Evolutionary conservation across 2,329 filamentous ascomycete species (phyloP).

Genomic region (Nemania bipapillata): DNA sequence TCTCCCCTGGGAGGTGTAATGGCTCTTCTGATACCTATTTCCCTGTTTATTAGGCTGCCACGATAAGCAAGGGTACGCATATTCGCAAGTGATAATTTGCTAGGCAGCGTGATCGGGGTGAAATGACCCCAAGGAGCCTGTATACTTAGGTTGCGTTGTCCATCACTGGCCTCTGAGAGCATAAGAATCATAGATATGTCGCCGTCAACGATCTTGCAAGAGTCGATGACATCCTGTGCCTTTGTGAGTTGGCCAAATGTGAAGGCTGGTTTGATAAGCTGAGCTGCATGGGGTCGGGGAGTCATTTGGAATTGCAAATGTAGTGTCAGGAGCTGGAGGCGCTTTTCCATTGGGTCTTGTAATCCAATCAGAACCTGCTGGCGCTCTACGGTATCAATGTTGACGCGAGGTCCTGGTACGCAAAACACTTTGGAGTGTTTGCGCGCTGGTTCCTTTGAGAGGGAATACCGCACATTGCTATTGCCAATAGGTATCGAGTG

Average conservation of each 20-base stretch:
- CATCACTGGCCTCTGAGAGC: conserved; percentile 72
- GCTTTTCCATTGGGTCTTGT: conserved; percentile 74
- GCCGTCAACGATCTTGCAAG: conserved; percentile 76
- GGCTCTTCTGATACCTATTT: conserved; percentile 61
- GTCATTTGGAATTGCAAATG: conserved; percentile 58
- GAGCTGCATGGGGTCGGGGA: conserved; percentile 35
- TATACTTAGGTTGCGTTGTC: conserved; percentile 73
- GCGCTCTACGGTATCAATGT: conserved; percentile 63
- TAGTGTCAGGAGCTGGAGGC: conserved; percentile 73
- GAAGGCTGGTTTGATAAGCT: conserved; percentile 57
- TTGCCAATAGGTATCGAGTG: conserved; percentile 73
- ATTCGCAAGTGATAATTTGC: conserved; percentile 67
- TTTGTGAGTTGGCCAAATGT: conserved; percentile 64
- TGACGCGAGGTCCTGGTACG: conserved; percentile 68
- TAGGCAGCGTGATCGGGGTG: conserved; percentile 72
- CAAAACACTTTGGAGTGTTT: conserved; percentile 73
- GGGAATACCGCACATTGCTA: conserved; percentile 69
- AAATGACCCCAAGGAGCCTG: conserved; percentile 80
- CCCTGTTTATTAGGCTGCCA: conserved; percentile 63
- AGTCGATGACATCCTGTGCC: conserved; percentile 76
- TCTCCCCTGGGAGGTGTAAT: conserved; percentile 61
- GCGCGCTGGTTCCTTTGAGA: conserved; percentile 63
- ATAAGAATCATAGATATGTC: conserved; percentile 75
- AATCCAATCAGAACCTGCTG: conserved; percentile 73
- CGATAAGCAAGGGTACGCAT: conserved; percentile 68